Conservation (phyloP, 768 basidiomycete species). For the Candolleomyces aberdarensis region DNA sequence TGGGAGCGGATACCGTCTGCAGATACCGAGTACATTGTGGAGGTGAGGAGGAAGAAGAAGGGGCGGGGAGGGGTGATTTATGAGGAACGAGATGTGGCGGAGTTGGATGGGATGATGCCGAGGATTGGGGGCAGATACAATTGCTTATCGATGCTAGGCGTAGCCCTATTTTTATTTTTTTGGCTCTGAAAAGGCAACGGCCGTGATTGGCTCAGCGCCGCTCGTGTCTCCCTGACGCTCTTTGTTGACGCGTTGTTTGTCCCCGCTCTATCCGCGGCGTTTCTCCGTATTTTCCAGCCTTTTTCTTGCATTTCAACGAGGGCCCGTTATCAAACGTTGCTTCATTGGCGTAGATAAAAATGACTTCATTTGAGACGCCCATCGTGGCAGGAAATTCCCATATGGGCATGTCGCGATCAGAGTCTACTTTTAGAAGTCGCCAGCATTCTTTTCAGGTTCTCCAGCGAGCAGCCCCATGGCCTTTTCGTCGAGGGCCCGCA, state of each 20-base stretch:
- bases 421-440: no score
- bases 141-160: slow-evolving; percentile 1
- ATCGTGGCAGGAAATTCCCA: no score
- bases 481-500: no score
- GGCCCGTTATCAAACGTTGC: no score
- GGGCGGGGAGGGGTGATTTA: neutral
- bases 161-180: neutral
- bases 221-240: neutral
- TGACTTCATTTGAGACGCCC: no score
- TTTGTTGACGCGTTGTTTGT: slow-evolving; percentile 16
- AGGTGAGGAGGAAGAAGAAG: slow-evolving; percentile 20
- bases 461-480: no score
- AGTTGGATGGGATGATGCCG: neutral
- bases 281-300: slow-evolving; percentile 14
- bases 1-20: slow-evolving; percentile 67
- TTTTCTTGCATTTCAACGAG: no score
- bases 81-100: neutral
- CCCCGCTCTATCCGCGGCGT: slow-evolving; percentile 21
- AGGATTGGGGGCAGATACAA: neutral
- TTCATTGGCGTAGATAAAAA: no score
- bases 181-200: neutral
- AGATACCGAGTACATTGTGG: slow-evolving; percentile 46
- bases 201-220: neutral
- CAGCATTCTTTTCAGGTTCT: no score
- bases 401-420: no score